Conservation (phyloP, 2,329 filamentous ascomycete species). For the Venturia aucupariae region DNA sequence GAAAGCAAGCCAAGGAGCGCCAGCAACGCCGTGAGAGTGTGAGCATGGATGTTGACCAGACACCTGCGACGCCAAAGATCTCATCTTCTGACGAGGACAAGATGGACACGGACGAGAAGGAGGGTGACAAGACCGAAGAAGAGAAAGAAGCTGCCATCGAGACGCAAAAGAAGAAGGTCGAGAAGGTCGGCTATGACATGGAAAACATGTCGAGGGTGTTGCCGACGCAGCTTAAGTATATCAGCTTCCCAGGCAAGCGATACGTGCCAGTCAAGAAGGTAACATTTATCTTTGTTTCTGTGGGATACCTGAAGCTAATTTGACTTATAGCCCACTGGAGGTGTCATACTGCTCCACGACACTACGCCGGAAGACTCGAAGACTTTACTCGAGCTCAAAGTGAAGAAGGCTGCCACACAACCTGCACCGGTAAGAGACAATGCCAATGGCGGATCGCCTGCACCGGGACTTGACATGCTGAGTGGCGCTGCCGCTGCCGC, state of each 20-base stretch:
- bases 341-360: slow-evolving; percentile 84
- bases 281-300: slow-evolving; percentile 24
- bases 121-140: slow-evolving; percentile 21
- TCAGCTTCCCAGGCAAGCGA: slow-evolving; percentile 81
- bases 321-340: slow-evolving; percentile 67
- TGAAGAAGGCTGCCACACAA: slow-evolving; percentile 59
- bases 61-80: slow-evolving; percentile 63
- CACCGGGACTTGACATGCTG: slow-evolving; percentile 23
- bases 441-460: slow-evolving; percentile 12
- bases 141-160: slow-evolving; percentile 53
- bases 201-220: slow-evolving; percentile 96
- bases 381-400: slow-evolving; percentile 77
- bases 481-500: slow-evolving; percentile 18
- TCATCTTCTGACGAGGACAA: slow-evolving; percentile 58
- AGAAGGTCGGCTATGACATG: slow-evolving; percentile 92
- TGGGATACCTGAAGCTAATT: slow-evolving; percentile 31
- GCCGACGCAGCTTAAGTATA: slow-evolving; percentile 86
- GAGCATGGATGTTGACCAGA: slow-evolving; percentile 77
- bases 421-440: slow-evolving; percentile 34
- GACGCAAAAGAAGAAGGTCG: slow-evolving; percentile 90
- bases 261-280: slow-evolving; percentile 94
- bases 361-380: slow-evolving; percentile 71
- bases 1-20: slow-evolving; percentile 88
- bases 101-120: slow-evolving; percentile 62
- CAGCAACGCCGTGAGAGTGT: slow-evolving; percentile 75